A percentile compares a stretch with the other conserved stretches of the same genome.
phyloP scores from a whole-genome alignment of 495 filamentous ascomycete genomes.

The Bryoglossum gracile region DNA sequence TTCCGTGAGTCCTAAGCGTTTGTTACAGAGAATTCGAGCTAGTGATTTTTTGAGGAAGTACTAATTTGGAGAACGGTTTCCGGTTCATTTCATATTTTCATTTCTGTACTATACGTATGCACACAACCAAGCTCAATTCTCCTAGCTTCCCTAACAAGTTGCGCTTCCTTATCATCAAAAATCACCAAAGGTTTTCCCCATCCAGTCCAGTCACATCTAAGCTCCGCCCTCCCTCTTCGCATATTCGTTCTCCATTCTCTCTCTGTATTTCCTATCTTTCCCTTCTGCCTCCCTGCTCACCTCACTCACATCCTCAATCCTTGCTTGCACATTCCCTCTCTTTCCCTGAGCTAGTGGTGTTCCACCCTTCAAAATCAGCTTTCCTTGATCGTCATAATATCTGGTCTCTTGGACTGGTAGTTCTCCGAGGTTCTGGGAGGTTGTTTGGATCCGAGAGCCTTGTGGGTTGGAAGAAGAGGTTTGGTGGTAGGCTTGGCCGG shows the following conservation, averaged over 20 bases:
- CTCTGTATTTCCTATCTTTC: conserved; percentile 1
- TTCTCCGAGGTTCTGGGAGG: conserved; percentile 7
- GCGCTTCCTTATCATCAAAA: background rate
- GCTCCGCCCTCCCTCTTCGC: conserved; percentile 27
- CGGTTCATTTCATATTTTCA: too few species aligned
- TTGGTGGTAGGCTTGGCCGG: conserved; percentile 5
- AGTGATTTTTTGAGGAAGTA: too few species aligned
- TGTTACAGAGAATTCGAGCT: too few species aligned
- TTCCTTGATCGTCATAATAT: conserved; percentile 1
- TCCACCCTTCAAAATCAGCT: conserved; percentile 4
- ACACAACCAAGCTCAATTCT: too few species aligned
- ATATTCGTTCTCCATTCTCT: conserved; percentile 26
- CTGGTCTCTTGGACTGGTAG: conserved; percentile 3
- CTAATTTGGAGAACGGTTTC: too few species aligned
- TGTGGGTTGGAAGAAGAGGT: conserved; percentile 3
- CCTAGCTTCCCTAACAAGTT: too few species aligned
- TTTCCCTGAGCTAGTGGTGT: background rate
- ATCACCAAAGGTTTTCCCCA: background rate
- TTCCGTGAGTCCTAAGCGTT: too few species aligned
- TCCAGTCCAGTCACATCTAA: conserved; percentile 13
- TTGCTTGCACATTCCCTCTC: background rate
- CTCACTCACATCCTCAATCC: conserved; percentile 9
- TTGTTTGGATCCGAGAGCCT: background rate
- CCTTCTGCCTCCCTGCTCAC: background rate
- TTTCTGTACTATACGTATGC: too few species aligned